Evolutionary conservation across 352 stramenopile genomes (phyloP).

Genomic region (Pythium diclinum): DNA sequence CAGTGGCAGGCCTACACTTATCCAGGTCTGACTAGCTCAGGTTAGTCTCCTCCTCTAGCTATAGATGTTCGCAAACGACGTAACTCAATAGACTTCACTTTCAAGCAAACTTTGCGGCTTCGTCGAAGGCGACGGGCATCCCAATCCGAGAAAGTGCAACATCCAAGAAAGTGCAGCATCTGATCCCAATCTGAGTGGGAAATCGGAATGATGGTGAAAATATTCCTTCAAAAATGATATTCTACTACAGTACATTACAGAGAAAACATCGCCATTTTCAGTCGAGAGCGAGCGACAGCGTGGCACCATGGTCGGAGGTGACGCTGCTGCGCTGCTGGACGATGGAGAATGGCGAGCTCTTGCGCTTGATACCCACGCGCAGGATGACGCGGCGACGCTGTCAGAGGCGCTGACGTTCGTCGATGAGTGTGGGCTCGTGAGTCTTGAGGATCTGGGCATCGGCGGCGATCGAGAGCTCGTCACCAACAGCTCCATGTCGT

Average conservation of each 20-base stretch:
- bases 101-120: too few relatives aligned
- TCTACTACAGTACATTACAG: too few relatives aligned
- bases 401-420: background rate
- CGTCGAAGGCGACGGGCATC: too few relatives aligned
- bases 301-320: background rate
- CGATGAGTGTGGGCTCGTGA: background rate
- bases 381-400: background rate
- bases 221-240: background rate
- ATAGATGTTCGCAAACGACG: too few relatives aligned
- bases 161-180: too few relatives aligned
- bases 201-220: background rate
- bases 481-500: background rate
- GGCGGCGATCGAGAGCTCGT: background rate
- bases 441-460: background rate
- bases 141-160: too few relatives aligned
- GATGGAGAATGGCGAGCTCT: background rate
- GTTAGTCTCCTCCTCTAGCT: too few relatives aligned
- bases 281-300: background rate
- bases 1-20: too few relatives aligned
- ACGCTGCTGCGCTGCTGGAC: background rate
- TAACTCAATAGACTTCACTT: too few relatives aligned
- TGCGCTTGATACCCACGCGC: background rate
- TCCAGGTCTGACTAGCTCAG: too few relatives aligned
- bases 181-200: too few relatives aligned
- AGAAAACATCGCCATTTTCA: background rate